Conservation (phyloP, 2,329 filamentous ascomycete genomes). For the Paraphaeosphaeria sporulosa region DNA sequence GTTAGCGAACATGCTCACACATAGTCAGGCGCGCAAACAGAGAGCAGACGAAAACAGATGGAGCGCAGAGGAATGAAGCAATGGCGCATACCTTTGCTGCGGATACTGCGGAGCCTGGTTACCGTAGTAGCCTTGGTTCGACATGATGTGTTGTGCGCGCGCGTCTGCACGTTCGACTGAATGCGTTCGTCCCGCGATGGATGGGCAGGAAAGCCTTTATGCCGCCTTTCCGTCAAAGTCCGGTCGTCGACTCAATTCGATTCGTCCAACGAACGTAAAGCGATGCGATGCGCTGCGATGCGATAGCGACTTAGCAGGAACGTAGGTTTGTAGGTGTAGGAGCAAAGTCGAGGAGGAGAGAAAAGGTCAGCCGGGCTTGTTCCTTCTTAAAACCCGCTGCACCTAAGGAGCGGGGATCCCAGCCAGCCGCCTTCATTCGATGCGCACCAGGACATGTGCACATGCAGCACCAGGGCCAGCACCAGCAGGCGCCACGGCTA, state of each 20-base stretch:
- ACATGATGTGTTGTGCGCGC: constrained; percentile 31
- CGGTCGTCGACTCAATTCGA: neutral
- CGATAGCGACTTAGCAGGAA: neutral
- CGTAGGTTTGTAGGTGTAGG: neutral
- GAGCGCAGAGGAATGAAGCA: too few species aligned
- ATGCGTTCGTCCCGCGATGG: neutral
- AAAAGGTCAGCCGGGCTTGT: neutral
- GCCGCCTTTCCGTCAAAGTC: neutral
- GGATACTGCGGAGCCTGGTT: constrained; percentile 48
- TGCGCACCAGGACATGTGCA: neutral
- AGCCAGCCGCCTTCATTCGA: neutral
- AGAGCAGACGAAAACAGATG: too few species aligned
- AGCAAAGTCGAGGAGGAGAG: neutral
- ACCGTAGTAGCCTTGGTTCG: constrained; percentile 49
- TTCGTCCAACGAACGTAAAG: too few species aligned
- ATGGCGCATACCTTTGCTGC: constrained; percentile 37
- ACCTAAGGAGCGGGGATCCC: constrained; percentile 5
- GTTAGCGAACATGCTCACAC: neutral
- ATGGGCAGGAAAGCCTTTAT: neutral
- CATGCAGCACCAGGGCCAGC: constrained; percentile 2
- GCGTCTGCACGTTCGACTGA: neutral
- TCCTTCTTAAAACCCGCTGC: neutral
- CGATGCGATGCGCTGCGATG: neutral
- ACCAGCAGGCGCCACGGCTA: neutral
- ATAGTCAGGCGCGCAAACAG: neutral